A percentile compares a stretch with the other conserved stretches of the same genome.
Conservation (phyloP, 2,329 filamentous ascomycete genomes). For the Hymenoscyphus fructigenus region DNA sequence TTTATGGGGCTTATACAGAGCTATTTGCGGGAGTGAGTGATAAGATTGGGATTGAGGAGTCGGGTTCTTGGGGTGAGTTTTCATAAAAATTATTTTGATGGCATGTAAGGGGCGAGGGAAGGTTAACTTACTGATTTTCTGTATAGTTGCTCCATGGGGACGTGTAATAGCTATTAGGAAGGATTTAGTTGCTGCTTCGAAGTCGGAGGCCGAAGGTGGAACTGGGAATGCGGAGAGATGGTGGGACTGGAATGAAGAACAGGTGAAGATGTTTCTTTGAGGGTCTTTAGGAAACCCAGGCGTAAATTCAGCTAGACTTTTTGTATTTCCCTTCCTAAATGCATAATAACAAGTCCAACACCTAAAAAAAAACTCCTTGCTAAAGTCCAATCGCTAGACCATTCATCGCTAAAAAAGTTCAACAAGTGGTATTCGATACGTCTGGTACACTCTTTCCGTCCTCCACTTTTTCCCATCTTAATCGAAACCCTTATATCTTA, state of each 20-base stretch:
- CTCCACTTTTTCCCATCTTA: background rate
- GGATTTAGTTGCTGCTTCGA: constrained; percentile 37
- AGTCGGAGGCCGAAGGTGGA: constrained; percentile 39
- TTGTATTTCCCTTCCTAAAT: background rate
- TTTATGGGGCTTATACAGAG: constrained; percentile 22
- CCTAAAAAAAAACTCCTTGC: background rate
- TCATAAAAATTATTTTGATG: no score
- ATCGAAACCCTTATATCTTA: background rate
- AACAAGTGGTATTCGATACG: background rate
- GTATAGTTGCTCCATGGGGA: constrained; percentile 48
- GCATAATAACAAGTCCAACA: background rate
- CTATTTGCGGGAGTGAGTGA: constrained; percentile 23
- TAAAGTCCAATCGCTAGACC: background rate
- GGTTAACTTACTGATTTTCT: background rate
- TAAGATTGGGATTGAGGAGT: constrained; percentile 20
- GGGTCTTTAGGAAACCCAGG: background rate
- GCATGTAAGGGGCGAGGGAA: background rate
- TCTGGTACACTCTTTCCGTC: background rate
- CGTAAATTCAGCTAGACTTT: background rate
- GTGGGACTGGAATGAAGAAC: constrained; percentile 45
- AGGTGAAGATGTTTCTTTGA: constrained; percentile 36
- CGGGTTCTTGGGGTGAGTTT: constrained; percentile 21
- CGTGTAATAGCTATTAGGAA: constrained; percentile 34
- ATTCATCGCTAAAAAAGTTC: background rate
- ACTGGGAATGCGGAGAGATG: constrained; percentile 40